A percentile compares a stretch with the other conserved stretches of the same genome.
Evolutionary conservation across 495 filamentous ascomycete species (phyloP).

Genomic region (Aspergillus taichungensis): DNA sequence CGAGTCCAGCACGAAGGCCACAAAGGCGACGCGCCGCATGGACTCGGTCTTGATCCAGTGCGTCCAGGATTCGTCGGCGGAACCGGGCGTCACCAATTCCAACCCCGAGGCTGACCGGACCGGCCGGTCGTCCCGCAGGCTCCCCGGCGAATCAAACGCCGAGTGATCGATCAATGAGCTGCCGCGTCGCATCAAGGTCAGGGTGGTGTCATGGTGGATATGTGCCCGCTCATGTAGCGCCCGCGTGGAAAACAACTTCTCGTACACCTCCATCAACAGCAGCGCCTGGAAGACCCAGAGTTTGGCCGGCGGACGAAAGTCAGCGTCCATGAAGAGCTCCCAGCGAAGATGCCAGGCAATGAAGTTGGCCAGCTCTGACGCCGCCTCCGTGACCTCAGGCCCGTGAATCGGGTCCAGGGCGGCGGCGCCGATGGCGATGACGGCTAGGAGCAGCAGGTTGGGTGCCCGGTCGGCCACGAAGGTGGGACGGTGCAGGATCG

Average conservation of each 20-base stretch:
- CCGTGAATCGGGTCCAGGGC: slow-evolving; percentile 79
- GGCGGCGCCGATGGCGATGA: slow-evolving; percentile 89
- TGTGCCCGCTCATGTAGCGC: slow-evolving; percentile 91
- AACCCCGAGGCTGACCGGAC: slow-evolving; percentile 43
- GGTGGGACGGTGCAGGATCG: slow-evolving; percentile 89
- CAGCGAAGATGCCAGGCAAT: slow-evolving; percentile 86
- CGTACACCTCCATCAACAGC: slow-evolving; percentile 82
- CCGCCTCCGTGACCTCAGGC: slow-evolving; percentile 58
- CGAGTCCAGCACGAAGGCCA: slow-evolving; percentile 90
- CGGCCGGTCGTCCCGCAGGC: slow-evolving; percentile 55
- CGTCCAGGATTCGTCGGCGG: slow-evolving; percentile 87
- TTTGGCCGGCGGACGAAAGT: slow-evolving; percentile 90
- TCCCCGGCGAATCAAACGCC: slow-evolving; percentile 81
- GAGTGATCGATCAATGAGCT: slow-evolving; percentile 87
- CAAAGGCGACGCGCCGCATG: slow-evolving; percentile 84
- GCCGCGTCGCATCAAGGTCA: slow-evolving; percentile 90
- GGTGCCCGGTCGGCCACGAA: slow-evolving; percentile 82
- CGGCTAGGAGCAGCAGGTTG: slow-evolving; percentile 77
- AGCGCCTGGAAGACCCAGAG: slow-evolving; percentile 97
- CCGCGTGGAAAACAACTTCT: slow-evolving; percentile 92
- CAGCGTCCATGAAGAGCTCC: slow-evolving; percentile 83
- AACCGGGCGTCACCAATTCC: slow-evolving; percentile 51
- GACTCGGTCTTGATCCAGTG: slow-evolving; percentile 95
- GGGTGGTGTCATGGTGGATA: slow-evolving; percentile 92
- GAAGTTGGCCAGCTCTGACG: slow-evolving; percentile 73